These are phyloP conservation scores for Hymenoscyphus albidus DNA, from an alignment of 2,329 filamentous ascomycete genomes.

Conservation along the genomic window DNA sequence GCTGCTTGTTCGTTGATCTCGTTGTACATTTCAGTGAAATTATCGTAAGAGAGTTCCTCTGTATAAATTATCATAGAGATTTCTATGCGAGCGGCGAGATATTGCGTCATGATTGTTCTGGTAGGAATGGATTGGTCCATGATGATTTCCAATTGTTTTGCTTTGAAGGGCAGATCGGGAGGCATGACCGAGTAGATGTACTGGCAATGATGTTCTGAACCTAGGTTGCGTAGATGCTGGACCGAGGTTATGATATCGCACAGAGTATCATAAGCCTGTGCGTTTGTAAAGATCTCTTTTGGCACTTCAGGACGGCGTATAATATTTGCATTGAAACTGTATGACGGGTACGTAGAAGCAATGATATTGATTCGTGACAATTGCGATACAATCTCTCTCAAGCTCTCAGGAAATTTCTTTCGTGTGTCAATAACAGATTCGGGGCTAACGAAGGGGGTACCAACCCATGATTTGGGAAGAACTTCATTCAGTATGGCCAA, in stretches of 20 bases:
- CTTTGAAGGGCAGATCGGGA: not conserved
- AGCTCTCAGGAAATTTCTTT: not conserved
- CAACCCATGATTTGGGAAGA: not conserved
- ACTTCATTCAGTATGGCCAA: constrained; percentile 1
- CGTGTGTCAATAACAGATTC: not conserved
- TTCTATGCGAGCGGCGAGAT: constrained; percentile 2
- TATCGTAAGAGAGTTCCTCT: not conserved
- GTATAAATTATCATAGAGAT: not conserved
- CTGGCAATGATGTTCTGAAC: not conserved
- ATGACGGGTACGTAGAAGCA: not conserved
- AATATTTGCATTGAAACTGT: not conserved
- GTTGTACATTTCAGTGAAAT: not conserved
- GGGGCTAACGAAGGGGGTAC: not conserved
- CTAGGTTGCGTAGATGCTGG: not conserved
- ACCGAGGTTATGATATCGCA: not conserved
- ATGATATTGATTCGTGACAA: not conserved
- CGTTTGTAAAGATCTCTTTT: not conserved
- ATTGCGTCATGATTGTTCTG: constrained; percentile 1
- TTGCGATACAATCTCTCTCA: not conserved
- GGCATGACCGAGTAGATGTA: not conserved
- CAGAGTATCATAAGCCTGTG: not conserved
- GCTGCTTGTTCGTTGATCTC: not conserved
- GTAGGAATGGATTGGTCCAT: not conserved
- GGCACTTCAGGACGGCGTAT: not conserved
- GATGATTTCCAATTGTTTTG: not conserved